These are phyloP conservation scores for Moesziomyces sp. DNA, from an alignment of 1,284 basidiomycete species.

Conservation along the genomic window DNA sequence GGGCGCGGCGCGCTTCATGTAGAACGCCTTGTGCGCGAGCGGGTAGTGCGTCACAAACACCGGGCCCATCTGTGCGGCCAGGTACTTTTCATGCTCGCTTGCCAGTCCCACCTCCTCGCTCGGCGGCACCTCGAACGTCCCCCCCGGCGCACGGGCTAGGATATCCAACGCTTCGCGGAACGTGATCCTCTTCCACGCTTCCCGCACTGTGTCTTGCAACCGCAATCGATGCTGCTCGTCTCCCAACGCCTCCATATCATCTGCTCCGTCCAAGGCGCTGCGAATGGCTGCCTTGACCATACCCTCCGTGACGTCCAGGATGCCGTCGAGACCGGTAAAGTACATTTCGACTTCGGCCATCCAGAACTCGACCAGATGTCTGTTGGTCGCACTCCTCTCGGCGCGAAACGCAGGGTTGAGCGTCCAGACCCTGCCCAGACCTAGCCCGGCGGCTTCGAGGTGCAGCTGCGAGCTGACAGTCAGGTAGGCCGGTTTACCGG, in stretches of 20 bases:
- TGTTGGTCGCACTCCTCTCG: conserved; percentile 84
- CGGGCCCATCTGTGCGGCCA: conserved; percentile 79
- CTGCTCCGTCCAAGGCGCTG: conserved; percentile 13
- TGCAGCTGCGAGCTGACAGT: conserved; percentile 96
- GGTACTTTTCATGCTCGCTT: conserved; percentile 91
- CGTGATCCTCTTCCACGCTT: conserved; percentile 77
- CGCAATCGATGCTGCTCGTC: conserved; percentile 3
- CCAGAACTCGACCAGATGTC: conserved; percentile 98
- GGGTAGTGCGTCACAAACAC: conserved; percentile 95
- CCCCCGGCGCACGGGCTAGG: conserved; percentile 67
- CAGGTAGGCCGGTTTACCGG: conserved; percentile 76
- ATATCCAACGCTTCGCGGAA: conserved; percentile 81
- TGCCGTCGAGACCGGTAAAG: conserved; percentile 39
- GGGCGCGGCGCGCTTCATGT: conserved; percentile 77
- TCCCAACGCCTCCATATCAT: conserved; percentile 43
- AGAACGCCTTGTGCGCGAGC: conserved; percentile 85
- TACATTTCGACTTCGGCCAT: conserved; percentile 87
- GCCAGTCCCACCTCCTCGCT: conserved; percentile 79
- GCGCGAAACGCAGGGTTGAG: conserved; percentile 92
- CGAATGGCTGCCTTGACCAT: conserved; percentile 38
- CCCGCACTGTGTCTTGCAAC: not conserved
- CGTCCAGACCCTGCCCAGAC: conserved; percentile 86
- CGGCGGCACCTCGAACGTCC: conserved; percentile 68
- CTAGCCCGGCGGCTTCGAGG: conserved; percentile 81
- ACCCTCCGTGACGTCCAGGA: conserved; percentile 49